Base-by-base conservation (phyloP, 495 filamentous ascomycete genomes). In the Aspergillus homomorphus region DNA sequence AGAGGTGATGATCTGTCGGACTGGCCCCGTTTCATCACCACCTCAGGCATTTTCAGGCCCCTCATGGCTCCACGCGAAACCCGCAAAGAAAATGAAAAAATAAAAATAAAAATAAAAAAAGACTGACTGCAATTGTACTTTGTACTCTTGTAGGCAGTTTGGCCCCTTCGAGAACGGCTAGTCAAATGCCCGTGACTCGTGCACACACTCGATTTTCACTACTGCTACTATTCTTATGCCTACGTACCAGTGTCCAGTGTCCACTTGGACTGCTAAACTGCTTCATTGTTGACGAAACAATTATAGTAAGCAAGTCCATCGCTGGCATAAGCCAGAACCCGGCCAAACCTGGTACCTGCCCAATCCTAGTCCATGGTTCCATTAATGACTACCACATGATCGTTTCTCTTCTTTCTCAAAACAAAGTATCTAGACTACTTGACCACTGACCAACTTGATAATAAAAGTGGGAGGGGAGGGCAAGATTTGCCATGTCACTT, bases 161-260 rank as follows among this genome's bases (percentile, higher is more conserved):
- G 33, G 33, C 33, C 33, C 33, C 33, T 38, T 2, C 33, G 15
- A 38, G 6, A 38, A 38, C 33, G 15, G 12, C 15, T 7, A 14
- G 33, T 38, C 6, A 5, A 12, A 38, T 2, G 5, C 33, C 33
- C 5, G 33, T 38, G 33, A 38, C 33, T 38, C 33, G 33, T 38
- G 33, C 33, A 38, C 33, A 10, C 33, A 12, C 8, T 38, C 21
- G 23, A 53, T 19, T 22, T 28, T 30, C 42, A 42, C 51, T 53
- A 53, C 42, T 22, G 51, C 42, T 53, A 42, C 51, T 53, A 53
- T 53, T 53, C 51, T 53, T 53, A 53, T 53, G 51, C 51, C 21
- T 14, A 46, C 19, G 18, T 46, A 53, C 33, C 33, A 38, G 7
- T 38, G 15, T 38, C 33, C 33, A 38, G 12, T 38, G 2, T 14